Conservation (phyloP, 768 basidiomycete genomes). For the Lentinula raphanica region DNA sequence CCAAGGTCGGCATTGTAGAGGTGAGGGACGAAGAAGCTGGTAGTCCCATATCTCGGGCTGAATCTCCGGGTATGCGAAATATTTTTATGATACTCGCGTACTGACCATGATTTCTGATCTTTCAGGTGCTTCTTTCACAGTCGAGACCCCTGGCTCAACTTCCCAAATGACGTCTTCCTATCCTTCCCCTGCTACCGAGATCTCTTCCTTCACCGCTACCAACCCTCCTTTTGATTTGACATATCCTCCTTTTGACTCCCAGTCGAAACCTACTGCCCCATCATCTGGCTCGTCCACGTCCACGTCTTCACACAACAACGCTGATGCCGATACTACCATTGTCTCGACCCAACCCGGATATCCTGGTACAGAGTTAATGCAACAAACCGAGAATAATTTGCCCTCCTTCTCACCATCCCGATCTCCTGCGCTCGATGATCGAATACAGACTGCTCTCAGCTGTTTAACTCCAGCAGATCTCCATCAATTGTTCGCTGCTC, state of each 20-base stretch:
- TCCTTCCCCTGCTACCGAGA: conserved; percentile 29
- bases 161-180: conserved; percentile 24
- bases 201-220: conserved; percentile 13
- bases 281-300: not conserved
- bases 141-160: conserved; percentile 41
- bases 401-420: conserved; percentile 18
- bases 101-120: not conserved
- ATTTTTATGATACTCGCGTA: conserved; percentile 10
- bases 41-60: conserved; percentile 9
- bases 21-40: conserved; percentile 36
- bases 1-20: conserved; percentile 31
- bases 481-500: conserved; percentile 48
- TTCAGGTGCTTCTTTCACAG: conserved; percentile 36
- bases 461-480: conserved; percentile 53
- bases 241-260: not conserved
- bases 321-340: conserved; percentile 11
- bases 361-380: conserved; percentile 9
- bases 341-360: conserved; percentile 6
- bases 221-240: conserved; percentile 2
- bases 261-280: not conserved
- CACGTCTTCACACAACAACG: not conserved
- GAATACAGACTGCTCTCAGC: conserved; percentile 46
- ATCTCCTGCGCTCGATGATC: conserved; percentile 28
- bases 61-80: conserved; percentile 2
- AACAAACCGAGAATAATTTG: conserved; percentile 18